phyloP scores from a whole-genome alignment of 2,329 filamentous ascomycete species.

The Aspergillus chevalieri region DNA sequence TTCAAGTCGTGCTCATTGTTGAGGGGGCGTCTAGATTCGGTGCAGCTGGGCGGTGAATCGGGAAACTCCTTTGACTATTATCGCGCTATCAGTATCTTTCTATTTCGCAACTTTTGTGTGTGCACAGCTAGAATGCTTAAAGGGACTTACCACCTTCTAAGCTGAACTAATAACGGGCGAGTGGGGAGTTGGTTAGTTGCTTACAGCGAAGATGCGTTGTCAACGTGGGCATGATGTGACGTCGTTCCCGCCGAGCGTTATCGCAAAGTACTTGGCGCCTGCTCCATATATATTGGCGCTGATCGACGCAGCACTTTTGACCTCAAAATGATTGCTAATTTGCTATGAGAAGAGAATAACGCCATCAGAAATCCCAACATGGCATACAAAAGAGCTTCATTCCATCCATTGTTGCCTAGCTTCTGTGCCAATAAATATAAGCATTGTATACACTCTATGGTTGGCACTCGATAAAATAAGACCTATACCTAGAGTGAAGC shows the following conservation, averaged over 20 bases:
- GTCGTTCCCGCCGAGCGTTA: conserved; percentile 8
- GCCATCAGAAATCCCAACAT: no score
- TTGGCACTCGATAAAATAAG: no score
- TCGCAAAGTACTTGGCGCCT: no score
- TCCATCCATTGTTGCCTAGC: no score
- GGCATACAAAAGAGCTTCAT: no score
- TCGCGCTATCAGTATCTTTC: background rate
- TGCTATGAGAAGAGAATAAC: no score
- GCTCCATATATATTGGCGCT: background rate
- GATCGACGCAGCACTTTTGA: background rate
- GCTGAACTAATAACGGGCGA: background rate
- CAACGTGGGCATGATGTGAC: conserved; percentile 16
- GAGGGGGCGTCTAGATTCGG: conserved; percentile 6
- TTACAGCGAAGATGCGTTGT: conserved; percentile 16
- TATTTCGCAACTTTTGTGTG: background rate
- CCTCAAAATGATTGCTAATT: no score
- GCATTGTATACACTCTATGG: no score
- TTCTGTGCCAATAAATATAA: no score
- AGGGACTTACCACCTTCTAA: background rate
- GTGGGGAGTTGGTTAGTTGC: background rate
- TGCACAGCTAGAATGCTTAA: background rate
- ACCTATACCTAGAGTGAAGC: no score
- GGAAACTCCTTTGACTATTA: conserved; percentile 3
- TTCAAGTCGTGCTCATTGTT: conserved; percentile 24
- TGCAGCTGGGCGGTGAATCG: conserved; percentile 11